Evolutionary conservation across 225 moss, liverwort and hornwort genomes (phyloP), one percentile per base, ranked within the genome.

Genomic region (Takakia lepidozioides): DNA sequence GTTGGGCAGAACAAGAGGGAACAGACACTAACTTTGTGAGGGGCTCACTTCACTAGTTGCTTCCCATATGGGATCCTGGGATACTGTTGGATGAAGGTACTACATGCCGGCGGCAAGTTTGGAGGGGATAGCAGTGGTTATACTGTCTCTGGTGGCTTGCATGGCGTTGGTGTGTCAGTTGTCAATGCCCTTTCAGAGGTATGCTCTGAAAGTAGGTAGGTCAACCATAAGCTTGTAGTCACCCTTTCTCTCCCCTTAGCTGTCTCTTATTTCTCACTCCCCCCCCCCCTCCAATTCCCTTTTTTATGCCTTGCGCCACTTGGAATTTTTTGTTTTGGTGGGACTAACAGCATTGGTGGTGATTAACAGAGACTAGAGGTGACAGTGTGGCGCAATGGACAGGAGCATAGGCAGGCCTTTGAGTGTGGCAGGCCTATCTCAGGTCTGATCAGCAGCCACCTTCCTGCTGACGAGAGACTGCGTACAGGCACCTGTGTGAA

Each of bases 91-190:
- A 62, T 66, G 57, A n/a, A 87, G 87, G 80, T 87, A 53, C 61
- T 98, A 46, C 95, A 98, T 64, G 95, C 95, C 17, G 95, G 95
- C 71, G 95, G 95, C 20, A 98, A 98, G 58, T 98, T 98, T 57
- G 95, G 95, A 54, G 95, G 95, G 54, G 90, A 90, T 11, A 80
- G 85, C 69, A 98, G 95, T 58, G 78, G 95, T 19, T 98, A 98
- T 50, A 76, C 77, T 47, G 90, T 98, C 56, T 98, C 95, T 66
- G 95, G 95, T 61, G 95, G 95, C 42, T 74, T 98, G 47, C 95
- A 98, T 57, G 95, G 91, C 27, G 95, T 98, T 39, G 95, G 95
- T 51, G 72, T 98, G 22, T 98, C 95, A 58, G 95, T 98, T 36
- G 95, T 98, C 49, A 98, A 98, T 66, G 95, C 95, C 16, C 82